Conservation (phyloP, 345 rosid species). For the Cardamine occulta region DNA sequence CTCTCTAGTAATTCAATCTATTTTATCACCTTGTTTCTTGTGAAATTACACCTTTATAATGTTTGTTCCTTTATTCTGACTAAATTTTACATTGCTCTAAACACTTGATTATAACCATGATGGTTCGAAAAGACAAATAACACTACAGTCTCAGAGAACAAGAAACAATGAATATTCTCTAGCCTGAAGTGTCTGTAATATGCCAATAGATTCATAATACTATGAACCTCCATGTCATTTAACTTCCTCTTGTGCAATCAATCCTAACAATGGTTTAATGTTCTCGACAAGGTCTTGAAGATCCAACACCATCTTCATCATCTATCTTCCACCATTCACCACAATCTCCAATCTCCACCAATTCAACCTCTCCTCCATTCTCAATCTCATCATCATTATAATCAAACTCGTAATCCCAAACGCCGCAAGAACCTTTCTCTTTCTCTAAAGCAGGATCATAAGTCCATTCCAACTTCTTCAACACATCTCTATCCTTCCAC, state of each 20-base stretch:
- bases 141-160: neutral
- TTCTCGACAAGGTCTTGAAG: slow-evolving; percentile 30
- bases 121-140: neutral
- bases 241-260: neutral
- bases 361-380: slow-evolving; percentile 36
- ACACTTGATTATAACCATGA: neutral
- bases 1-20: slow-evolving; percentile 23
- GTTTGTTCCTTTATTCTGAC: neutral
- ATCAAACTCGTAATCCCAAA: slow-evolving; percentile 40
- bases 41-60: slow-evolving; percentile 15
- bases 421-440: slow-evolving; percentile 24
- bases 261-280: neutral
- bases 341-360: slow-evolving; percentile 37
- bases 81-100: neutral
- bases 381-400: slow-evolving; percentile 36
- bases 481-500: slow-evolving; percentile 74
- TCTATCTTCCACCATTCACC: slow-evolving; percentile 76
- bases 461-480: slow-evolving; percentile 80
- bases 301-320: slow-evolving; percentile 47
- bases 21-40: slow-evolving; percentile 20
- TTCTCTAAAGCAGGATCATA: slow-evolving; percentile 62
- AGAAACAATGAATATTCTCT: neutral
- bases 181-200: neutral
- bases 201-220: neutral
- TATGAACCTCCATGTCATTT: neutral